Base-by-base conservation (phyloP, 2,329 filamentous ascomycete species). In the Scytalidium lignicola region DNA sequence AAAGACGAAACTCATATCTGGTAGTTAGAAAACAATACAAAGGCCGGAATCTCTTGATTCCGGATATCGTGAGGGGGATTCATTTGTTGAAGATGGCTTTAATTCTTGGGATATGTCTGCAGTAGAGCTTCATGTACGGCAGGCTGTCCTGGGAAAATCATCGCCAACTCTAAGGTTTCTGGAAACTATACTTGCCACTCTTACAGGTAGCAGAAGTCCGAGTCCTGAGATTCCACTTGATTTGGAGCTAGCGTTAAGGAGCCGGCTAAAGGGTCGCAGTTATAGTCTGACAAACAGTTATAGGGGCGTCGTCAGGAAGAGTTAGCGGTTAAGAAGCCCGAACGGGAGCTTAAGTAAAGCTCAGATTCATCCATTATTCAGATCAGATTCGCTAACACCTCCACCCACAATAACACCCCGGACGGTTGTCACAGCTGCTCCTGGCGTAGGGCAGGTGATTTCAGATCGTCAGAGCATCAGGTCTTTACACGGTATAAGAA, bases 351-450 rank as follows among this genome's bases (percentile, higher is more conserved):
- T 13, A 28, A 28, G 13, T 7, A 85, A 90, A 63, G 74, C 82
- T 3, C 81, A 90, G 60, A 90, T 90, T 41, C 87, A 91, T 64
- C 87, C 87, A 7, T 75, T 91, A 2, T 90, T 91, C 70, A 77
- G 87, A 51, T 83, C 83, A 5, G 85, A 88, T 62, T 86, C 82
- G 39, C 84, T 84, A 0, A 76, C 74, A 1, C 85, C 85, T 6
- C 82, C 85, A 1, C 80, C 86, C 0, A 68, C 79, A 5, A 74
- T 78, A 1, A 86, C 84, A 0, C 82, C 85, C 0, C 84, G 85
- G 57, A 55, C 20, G 43, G 43, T n/a, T n/a, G n/a, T n/a, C n/a
- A n/a, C n/a, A n/a, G n/a, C n/a, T n/a, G n/a, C n/a, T n/a, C n/a
- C n/a, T 22, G 43, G 20, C n/a, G n/a, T n/a, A n/a, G n/a, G n/a